phyloP scores from a whole-genome alignment of 2,329 filamentous ascomycete species.

The Apiospora marii region DNA sequence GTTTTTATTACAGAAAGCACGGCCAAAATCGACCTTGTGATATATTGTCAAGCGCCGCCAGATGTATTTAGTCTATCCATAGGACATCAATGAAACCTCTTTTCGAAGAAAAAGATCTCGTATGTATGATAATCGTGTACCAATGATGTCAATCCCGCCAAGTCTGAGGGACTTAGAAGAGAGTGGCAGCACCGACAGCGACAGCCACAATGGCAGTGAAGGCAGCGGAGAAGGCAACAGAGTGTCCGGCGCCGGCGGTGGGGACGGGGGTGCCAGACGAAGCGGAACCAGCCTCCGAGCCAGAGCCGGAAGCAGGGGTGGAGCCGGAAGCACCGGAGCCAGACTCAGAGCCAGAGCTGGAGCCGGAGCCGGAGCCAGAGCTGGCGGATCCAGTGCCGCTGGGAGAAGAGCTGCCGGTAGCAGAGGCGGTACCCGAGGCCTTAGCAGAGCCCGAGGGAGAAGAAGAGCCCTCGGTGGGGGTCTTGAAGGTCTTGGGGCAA shows the following conservation, averaged over 20 bases:
- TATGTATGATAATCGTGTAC: background rate
- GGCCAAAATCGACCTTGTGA: constrained; percentile 4
- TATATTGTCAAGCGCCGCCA: constrained; percentile 9
- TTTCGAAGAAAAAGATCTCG: constrained; percentile 6
- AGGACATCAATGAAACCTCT: background rate
- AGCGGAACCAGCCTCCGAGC: background rate
- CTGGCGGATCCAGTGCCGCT: constrained; percentile 27
- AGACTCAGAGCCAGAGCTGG: constrained; percentile 27
- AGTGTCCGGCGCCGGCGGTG: constrained; percentile 25
- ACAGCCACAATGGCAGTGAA: constrained; percentile 31
- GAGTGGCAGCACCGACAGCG: constrained; percentile 30
- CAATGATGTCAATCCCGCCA: background rate
- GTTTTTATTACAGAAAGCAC: constrained; percentile 19
- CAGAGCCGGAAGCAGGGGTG: constrained; percentile 13
- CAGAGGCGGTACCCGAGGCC: constrained; percentile 30
- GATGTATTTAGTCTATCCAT: constrained; percentile 14
- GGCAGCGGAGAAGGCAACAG: constrained; percentile 28
- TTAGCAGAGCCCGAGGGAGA: constrained; percentile 32
- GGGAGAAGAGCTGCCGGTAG: constrained; percentile 24
- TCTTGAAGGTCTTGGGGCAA: constrained; percentile 56
- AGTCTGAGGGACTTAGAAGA: constrained; percentile 29
- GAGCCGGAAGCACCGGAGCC: constrained; percentile 27
- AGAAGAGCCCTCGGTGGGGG: constrained; percentile 36
- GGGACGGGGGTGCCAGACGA: background rate
- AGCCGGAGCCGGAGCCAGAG: constrained; percentile 29